A percentile compares a stretch with the other conserved stretches of the same genome.
Conservation (phyloP, 1,139 yeast species). For the Kodamaea plutei region DNA sequence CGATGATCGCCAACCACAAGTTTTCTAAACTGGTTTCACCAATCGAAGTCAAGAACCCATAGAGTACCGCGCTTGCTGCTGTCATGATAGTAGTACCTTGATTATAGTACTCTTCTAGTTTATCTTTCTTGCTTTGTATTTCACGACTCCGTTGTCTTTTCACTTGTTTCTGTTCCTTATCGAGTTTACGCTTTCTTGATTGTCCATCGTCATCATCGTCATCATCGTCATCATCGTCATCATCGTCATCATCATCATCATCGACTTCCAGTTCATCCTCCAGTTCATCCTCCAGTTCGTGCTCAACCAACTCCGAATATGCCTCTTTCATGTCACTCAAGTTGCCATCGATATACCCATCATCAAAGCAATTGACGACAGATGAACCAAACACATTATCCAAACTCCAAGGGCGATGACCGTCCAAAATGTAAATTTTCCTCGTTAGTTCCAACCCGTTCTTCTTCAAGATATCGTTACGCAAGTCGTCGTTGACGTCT, state of each 20-base stretch:
- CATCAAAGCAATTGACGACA: conserved; percentile 82
- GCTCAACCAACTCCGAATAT: conserved; percentile 30
- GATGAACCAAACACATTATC: conserved; percentile 87
- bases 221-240: conserved; percentile 21
- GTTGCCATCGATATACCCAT: conserved; percentile 65
- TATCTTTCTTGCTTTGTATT: conserved; percentile 51
- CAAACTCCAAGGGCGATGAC: conserved; percentile 94
- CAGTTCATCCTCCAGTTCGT: conserved; percentile 38
- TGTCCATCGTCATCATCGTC: conserved; percentile 24
- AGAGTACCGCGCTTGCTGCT: conserved; percentile 74
- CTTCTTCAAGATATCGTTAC: conserved; percentile 9
- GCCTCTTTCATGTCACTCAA: conserved; percentile 52
- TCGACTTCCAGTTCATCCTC: conserved; percentile 22
- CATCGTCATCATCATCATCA: conserved; percentile 30
- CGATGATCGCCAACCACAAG: conserved; percentile 86
- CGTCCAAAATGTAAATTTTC: conserved; percentile 77
- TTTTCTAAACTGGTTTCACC: conserved; percentile 57
- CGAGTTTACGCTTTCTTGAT: conserved; percentile 22
- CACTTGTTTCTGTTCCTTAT: conserved; percentile 19
- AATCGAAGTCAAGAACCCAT: conserved; percentile 72
- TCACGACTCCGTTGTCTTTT: conserved; percentile 14
- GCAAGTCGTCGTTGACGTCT: conserved; percentile 13
- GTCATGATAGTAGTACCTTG: conserved; percentile 79
- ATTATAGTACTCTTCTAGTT: conserved; percentile 66
- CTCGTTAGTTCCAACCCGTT: conserved; percentile 29